Evolutionary conservation across 2,329 filamentous ascomycete species (phyloP).

Genomic region (Sporothrix brunneoviolacea): DNA sequence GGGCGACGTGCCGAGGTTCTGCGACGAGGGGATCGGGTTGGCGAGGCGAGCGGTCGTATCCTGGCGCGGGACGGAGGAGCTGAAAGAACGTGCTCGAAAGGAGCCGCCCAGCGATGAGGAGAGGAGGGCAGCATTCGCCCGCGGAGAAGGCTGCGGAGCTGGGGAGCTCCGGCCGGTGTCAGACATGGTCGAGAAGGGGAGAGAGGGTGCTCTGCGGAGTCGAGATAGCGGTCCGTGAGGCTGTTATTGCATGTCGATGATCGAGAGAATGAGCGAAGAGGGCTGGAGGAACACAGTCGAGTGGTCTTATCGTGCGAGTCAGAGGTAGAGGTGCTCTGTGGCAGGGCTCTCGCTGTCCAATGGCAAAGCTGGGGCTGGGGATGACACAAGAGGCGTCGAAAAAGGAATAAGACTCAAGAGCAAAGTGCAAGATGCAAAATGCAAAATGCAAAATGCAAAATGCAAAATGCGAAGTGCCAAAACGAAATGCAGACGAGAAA

Average conservation of each 20-base stretch:
- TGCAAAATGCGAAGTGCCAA: background rate
- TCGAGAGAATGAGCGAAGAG: background rate
- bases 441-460: background rate
- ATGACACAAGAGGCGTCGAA: conserved; percentile 1
- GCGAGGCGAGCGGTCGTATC: conserved; percentile 56
- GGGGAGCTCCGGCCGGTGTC: conserved; percentile 18
- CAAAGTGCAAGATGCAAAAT: background rate
- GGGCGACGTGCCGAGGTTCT: conserved; percentile 28
- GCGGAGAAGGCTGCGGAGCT: conserved; percentile 15
- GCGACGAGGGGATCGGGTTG: conserved; percentile 42
- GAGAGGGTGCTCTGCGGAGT: no score
- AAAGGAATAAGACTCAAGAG: background rate
- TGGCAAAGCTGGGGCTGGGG: conserved; percentile 7
- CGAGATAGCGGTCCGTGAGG: background rate
- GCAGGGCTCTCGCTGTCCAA: background rate
- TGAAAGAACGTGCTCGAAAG: conserved; percentile 38
- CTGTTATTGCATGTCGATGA: conserved; percentile 6
- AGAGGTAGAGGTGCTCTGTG: background rate
- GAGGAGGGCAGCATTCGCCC: conserved; percentile 32
- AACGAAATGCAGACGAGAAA: background rate
- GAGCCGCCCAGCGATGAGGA: conserved; percentile 43
- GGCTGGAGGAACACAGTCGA: background rate
- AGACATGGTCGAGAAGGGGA: conserved; percentile 8
- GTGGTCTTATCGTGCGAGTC: background rate
- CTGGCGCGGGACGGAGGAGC: conserved; percentile 50